These are phyloP conservation scores for Chalciporus piperatus DNA, from an alignment of 768 basidiomycete species.

Conservation along the genomic window DNA sequence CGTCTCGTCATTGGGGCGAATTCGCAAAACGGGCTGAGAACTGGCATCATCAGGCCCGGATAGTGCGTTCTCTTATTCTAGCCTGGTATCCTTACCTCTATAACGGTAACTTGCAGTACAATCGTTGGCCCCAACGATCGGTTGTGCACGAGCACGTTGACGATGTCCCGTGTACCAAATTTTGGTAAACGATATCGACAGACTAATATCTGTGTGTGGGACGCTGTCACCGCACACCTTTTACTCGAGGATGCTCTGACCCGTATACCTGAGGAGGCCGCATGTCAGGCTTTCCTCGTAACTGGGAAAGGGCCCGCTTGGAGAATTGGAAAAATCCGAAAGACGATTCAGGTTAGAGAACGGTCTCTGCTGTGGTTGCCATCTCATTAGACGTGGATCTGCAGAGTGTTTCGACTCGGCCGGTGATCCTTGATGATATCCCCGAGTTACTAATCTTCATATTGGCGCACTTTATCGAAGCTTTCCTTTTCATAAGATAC, in stretches of 20 bases:
- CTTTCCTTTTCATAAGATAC: conserved; percentile 32
- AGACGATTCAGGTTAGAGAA: conserved; percentile 29
- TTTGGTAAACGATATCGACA: conserved; percentile 32
- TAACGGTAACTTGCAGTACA: conserved; percentile 19
- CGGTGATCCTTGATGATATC: conserved; percentile 27
- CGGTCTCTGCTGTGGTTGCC: too few relatives aligned
- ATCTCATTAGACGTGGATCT: neutral
- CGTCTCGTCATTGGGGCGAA: conserved; percentile 54
- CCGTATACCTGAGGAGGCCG: conserved; percentile 22
- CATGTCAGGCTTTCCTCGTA: conserved; percentile 35
- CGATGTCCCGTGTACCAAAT: conserved; percentile 29
- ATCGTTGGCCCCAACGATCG: conserved; percentile 36
- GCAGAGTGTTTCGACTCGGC: conserved; percentile 30
- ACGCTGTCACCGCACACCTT: conserved; percentile 36
- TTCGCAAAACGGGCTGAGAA: conserved; percentile 42
- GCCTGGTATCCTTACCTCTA: neutral
- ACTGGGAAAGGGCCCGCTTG: conserved; percentile 33
- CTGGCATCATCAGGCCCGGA: conserved; percentile 38
- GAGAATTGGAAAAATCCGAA: conserved; percentile 28
- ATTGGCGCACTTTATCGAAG: conserved; percentile 32
- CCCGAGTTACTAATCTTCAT: conserved; percentile 30
- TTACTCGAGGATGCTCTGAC: conserved; percentile 30
- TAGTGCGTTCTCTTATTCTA: conserved; percentile 20
- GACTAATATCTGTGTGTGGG: conserved; percentile 35
- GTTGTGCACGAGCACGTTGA: conserved; percentile 30